These are phyloP conservation scores for Umbelopsis ramanniana DNA, from an alignment of 192 early-diverging fungal genomes.

Conservation along the genomic window DNA sequence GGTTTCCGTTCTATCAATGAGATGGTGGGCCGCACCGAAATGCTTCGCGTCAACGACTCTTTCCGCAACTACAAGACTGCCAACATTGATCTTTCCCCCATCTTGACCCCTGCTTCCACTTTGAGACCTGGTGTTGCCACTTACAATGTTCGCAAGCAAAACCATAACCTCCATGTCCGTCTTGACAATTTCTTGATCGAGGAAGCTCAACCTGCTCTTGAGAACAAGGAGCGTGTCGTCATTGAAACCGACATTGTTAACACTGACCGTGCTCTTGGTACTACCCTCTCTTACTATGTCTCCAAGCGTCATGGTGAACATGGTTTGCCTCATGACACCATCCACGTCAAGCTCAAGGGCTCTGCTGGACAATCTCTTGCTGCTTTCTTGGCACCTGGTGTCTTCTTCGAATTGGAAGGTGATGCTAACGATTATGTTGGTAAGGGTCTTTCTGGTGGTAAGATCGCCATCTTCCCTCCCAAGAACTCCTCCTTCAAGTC, in stretches of 20 bases:
- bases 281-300: conserved; percentile 91
- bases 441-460: conserved; percentile 96
- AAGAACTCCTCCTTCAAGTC: conserved; percentile 77
- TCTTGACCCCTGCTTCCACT: conserved; percentile 85
- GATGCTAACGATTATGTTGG: conserved; percentile 99
- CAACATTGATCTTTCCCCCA: conserved; percentile 83
- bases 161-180: conserved; percentile 86
- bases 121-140: conserved; percentile 90
- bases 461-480: conserved; percentile 88
- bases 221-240: conserved; percentile 56
- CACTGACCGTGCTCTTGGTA: conserved; percentile 94
- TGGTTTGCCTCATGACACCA: conserved; percentile 86
- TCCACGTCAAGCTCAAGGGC: conserved; percentile 84
- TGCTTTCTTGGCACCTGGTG: conserved; percentile 90
- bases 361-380: conserved; percentile 97
- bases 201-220: conserved; percentile 75
- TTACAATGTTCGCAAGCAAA: conserved; percentile 80
- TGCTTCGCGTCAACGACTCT: conserved; percentile 77
- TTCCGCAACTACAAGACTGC: conserved; percentile 82
- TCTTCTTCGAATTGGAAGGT: conserved; percentile 92
- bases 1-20: conserved; percentile 93
- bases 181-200: conserved; percentile 89
- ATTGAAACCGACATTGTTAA: conserved; percentile 78
- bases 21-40: conserved; percentile 94
- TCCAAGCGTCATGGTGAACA: conserved; percentile 76